These are phyloP conservation scores for sweet orange (Citrus sinensis) DNA, from an alignment of 345 rosid species.

Conservation along the genomic window DVS_A1.0 CM039168.1:4910001-4910500, in stretches of 20 bases:
- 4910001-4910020: constrained; percentile 96
- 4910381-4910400: not conserved
- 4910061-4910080: constrained; percentile 35
- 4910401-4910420: not conserved
- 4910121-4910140: constrained; percentile 28
- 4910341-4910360: not conserved
- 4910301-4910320: not conserved
- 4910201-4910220: not conserved
- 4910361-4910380: not conserved
- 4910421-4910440: not conserved
- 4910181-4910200: not conserved
- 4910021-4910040: constrained; percentile 88
- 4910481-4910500: not conserved
- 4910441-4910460: not conserved
- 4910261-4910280: not conserved
- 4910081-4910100: constrained; percentile 39
- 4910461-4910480: not conserved
- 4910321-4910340: not conserved
- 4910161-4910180: not conserved
- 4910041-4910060: constrained; percentile 58
- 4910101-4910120: constrained; percentile 39
- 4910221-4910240: not conserved
- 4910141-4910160: constrained; percentile 13
- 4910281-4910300: not conserved
- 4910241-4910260: not conserved